Conservation (phyloP, 257 asterid species). For the Solanum bulbocastanum region DNA sequence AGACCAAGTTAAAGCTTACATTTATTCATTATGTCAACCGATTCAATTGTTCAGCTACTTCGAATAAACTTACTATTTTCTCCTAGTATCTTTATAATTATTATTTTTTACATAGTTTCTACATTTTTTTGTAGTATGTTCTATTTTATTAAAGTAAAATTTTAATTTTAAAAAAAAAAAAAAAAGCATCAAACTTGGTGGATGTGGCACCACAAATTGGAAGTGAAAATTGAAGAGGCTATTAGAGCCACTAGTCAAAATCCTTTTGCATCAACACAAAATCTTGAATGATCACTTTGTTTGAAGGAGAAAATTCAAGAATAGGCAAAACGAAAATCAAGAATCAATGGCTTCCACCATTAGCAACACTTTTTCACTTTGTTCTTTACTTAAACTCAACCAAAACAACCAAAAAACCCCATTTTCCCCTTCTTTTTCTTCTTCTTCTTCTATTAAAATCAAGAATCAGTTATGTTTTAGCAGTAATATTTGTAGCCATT, state of each 20-base stretch:
- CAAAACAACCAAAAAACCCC: conserved; percentile 18
- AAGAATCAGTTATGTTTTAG: conserved; percentile 17
- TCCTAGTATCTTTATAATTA: too few species aligned
- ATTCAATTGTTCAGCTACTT: too few species aligned
- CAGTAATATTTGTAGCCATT: conserved; percentile 1
- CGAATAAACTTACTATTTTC: too few species aligned
- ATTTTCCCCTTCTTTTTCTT: not conserved
- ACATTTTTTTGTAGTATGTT: not conserved
- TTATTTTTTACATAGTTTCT: not conserved
- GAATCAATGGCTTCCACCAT: not conserved
- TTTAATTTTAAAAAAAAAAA: too few species aligned
- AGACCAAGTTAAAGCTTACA: too few species aligned
- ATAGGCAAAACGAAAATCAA: not conserved
- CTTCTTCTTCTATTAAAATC: conserved; percentile 27
- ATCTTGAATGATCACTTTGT: not conserved
- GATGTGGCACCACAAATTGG: conserved; percentile 30
- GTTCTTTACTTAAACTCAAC: conserved; percentile 32
- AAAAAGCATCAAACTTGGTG: not conserved
- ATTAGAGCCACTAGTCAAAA: conserved; percentile 38
- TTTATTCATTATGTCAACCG: too few species aligned
- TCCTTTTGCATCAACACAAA: not conserved
- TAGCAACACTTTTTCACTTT: not conserved
- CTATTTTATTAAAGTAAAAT: not conserved
- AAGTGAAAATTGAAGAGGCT: conserved; percentile 3
- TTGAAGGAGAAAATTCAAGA: not conserved